Percentiles rank a stretch among this genome's conserved stretches.
These are phyloP conservation scores for Erigeron philadelphicus DNA, from an alignment of 140 eudicot species.

Conservation along the genomic window DNA sequence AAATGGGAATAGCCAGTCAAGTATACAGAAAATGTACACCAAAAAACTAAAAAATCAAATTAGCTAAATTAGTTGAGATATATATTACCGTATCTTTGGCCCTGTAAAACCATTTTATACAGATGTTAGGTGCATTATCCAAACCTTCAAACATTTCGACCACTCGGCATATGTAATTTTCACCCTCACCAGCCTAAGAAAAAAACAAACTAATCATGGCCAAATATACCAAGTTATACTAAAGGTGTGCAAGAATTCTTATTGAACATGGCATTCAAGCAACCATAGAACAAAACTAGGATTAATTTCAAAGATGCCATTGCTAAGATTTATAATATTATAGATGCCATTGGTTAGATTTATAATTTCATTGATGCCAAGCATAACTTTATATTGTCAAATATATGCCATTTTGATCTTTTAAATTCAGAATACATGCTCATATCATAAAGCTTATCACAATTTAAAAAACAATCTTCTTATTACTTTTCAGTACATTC, in stretches of 20 bases:
- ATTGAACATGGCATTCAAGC: neutral
- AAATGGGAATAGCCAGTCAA: neutral
- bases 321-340: too few relatives aligned
- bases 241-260: neutral
- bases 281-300: neutral
- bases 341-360: too few relatives aligned
- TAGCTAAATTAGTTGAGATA: neutral
- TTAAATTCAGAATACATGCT: too few relatives aligned
- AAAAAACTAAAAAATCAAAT: neutral
- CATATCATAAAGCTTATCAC: too few relatives aligned
- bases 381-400: too few relatives aligned
- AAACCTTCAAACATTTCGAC: constrained; percentile 71
- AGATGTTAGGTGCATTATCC: constrained; percentile 42
- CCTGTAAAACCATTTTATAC: constrained; percentile 79
- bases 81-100: constrained; percentile 68
- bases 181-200: constrained; percentile 34
- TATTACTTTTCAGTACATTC: too few relatives aligned
- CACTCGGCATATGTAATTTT: constrained; percentile 58
- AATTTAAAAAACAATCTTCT: too few relatives aligned
- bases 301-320: too few relatives aligned
- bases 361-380: too few relatives aligned
- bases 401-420: too few relatives aligned
- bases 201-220: neutral
- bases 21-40: neutral
- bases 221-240: neutral